Conservation (phyloP, 75 land plant species). For the Ceratopteris richardii region DNA sequence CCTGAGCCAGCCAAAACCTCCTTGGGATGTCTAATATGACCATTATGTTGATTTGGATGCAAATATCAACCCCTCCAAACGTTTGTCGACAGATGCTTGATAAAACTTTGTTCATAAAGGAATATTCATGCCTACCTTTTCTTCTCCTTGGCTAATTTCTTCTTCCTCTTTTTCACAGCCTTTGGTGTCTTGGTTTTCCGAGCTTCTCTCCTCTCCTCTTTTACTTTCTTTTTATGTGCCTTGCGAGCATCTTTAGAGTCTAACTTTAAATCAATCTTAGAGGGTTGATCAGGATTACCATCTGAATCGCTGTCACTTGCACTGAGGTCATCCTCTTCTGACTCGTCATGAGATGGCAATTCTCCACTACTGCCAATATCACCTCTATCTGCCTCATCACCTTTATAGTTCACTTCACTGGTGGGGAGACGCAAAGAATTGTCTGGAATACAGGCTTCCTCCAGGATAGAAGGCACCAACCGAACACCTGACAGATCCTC, state of each 20-base stretch:
- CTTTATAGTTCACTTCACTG: constrained; percentile 1
- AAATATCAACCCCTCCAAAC: too few relatives aligned
- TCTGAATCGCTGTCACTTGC: constrained; percentile 11
- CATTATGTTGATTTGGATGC: too few relatives aligned
- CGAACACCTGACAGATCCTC: constrained; percentile 45
- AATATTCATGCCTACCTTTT: background rate
- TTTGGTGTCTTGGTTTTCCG: constrained; percentile 79
- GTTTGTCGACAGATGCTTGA: too few relatives aligned
- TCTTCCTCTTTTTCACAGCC: constrained; percentile 82
- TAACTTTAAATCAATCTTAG: constrained; percentile 10
- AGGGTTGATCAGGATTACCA: constrained; percentile 6
- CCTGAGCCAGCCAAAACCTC: too few relatives aligned
- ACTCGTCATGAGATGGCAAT: constrained; percentile 17
- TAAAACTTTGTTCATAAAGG: background rate
- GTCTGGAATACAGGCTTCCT: background rate
- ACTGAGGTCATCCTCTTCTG: constrained; percentile 4
- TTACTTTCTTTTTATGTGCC: constrained; percentile 91
- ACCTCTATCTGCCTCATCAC: background rate
- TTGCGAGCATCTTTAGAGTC: constrained; percentile 68
- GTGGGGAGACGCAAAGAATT: background rate
- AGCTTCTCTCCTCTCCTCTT: constrained; percentile 89
- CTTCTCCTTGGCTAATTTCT: constrained; percentile 60
- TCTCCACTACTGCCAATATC: constrained; percentile 10
- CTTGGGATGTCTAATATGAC: too few relatives aligned
- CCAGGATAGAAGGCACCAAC: constrained; percentile 15